A percentile compares a stretch with the other conserved stretches of the same genome.
These are phyloP conservation scores for Primulina tabacum DNA, from an alignment of 257 asterid genomes.

Conservation along the genomic window DNA sequence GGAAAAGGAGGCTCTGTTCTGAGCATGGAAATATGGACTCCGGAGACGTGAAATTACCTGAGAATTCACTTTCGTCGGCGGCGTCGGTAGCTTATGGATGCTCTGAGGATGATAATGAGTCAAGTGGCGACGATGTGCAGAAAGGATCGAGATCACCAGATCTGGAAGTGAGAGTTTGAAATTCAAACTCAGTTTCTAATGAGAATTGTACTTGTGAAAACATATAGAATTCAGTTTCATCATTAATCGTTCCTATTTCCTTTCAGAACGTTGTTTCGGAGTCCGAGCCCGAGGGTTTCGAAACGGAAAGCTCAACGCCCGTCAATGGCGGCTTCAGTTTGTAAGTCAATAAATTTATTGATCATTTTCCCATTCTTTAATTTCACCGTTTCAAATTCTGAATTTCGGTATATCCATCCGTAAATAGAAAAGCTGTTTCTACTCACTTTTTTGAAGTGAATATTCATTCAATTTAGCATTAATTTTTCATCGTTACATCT, in stretches of 20 bases:
- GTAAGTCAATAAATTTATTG: constrained; percentile 1
- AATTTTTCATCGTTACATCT: constrained; percentile 21
- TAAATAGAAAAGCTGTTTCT: neutral
- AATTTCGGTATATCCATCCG: neutral
- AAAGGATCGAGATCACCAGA: constrained; percentile 43
- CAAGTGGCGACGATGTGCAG: constrained; percentile 31
- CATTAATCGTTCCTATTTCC: neutral
- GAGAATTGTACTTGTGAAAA: neutral
- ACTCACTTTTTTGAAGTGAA: neutral
- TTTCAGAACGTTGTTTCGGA: constrained; percentile 48
- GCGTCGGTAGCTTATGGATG: constrained; percentile 38
- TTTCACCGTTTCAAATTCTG: constrained; percentile 18
- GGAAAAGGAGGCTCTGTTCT: constrained; percentile 50
- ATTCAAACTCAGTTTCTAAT: constrained; percentile 22
- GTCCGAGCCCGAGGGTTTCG: constrained; percentile 43
- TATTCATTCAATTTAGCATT: constrained; percentile 19
- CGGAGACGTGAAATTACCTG: constrained; percentile 29
- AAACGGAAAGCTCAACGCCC: constrained; percentile 47
- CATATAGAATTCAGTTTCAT: neutral
- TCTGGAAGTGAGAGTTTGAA: constrained; percentile 58
- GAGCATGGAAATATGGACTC: constrained; percentile 25
- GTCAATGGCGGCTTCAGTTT: constrained; percentile 51
- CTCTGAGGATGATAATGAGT: constrained; percentile 22
- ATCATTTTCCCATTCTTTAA: constrained; percentile 4
- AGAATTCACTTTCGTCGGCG: constrained; percentile 43